phyloP scores from a whole-genome alignment of 192 early-diverging fungal species.

The Backusella circina region DNA sequence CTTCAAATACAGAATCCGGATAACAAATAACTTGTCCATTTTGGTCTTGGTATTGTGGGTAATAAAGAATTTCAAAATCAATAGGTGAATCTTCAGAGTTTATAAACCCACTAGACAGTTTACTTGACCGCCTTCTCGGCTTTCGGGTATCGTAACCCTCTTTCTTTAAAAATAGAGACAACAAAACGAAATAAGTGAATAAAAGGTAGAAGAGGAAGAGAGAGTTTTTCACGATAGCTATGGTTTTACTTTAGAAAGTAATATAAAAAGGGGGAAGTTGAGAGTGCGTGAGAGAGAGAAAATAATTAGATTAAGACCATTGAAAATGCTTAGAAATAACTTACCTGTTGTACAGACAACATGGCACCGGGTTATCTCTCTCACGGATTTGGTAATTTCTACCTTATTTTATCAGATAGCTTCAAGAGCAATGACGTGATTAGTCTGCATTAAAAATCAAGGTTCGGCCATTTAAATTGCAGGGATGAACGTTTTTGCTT shows the following conservation, averaged over 20 bases:
- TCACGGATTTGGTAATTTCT: not conserved
- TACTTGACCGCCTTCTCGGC: not conserved
- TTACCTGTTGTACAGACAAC: not conserved
- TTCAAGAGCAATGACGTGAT: not conserved
- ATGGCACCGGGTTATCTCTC: not conserved
- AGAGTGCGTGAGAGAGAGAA: not conserved
- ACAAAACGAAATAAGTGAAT: not conserved
- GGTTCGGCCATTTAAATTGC: not conserved
- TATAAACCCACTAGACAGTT: not conserved
- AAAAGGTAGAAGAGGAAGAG: not conserved
- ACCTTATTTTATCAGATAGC: not conserved
- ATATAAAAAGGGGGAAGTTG: not conserved
- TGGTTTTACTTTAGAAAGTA: not conserved
- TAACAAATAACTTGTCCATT: not conserved
- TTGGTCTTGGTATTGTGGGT: not conserved
- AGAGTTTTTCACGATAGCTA: not conserved
- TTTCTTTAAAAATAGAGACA: not conserved
- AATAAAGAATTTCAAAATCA: not conserved
- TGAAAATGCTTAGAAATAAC: not conserved
- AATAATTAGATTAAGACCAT: not conserved
- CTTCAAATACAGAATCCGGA: constrained; percentile 18
- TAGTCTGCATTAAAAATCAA: not conserved
- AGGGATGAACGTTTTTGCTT: not conserved
- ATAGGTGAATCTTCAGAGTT: not conserved
- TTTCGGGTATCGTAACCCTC: not conserved